These are phyloP conservation scores for Trichothecium roseum DNA, from an alignment of 2,329 filamentous ascomycete genomes.

Conservation along the genomic window DNA sequence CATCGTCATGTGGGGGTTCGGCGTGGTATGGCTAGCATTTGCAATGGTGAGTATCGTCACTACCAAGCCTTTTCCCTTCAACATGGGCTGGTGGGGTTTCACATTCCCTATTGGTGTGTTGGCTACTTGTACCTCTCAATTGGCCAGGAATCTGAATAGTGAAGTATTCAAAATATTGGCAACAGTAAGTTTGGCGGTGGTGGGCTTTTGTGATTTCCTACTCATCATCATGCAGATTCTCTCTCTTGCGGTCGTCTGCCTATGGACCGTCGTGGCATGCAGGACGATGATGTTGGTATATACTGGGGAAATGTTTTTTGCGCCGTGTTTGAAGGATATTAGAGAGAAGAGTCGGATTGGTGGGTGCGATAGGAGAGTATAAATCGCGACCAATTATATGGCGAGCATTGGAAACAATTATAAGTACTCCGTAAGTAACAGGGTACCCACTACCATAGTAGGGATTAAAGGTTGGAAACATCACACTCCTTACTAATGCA, in stretches of 20 bases:
- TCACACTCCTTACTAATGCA: too few relatives aligned
- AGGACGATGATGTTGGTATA: conserved; percentile 25
- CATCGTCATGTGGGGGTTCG: conserved; percentile 34
- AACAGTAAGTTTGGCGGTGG: conserved; percentile 15
- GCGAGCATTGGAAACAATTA: too few relatives aligned
- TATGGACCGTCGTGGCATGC: conserved; percentile 30
- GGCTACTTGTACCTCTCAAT: conserved; percentile 26
- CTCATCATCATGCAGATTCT: conserved; percentile 21
- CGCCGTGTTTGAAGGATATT: conserved; percentile 29
- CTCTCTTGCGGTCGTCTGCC: conserved; percentile 26
- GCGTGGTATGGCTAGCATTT: conserved; percentile 30
- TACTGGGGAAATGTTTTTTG: conserved; percentile 32
- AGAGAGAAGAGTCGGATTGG: conserved; percentile 19
- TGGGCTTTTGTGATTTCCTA: neutral
- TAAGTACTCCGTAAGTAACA: too few relatives aligned
- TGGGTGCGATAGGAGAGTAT: conserved; percentile 16
- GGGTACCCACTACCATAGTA: too few relatives aligned
- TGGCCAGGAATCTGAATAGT: conserved; percentile 30
- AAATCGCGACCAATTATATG: too few relatives aligned
- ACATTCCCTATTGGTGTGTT: conserved; percentile 36
- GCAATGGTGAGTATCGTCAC: conserved; percentile 29
- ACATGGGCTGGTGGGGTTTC: conserved; percentile 38
- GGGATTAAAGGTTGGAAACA: too few relatives aligned
- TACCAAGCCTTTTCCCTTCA: conserved; percentile 30
- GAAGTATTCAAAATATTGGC: conserved; percentile 30